Percentiles rank a stretch among this genome's conserved stretches.
phyloP scores from a whole-genome alignment of 2,329 filamentous ascomycete species.

The Furcasterigmium sp. region DNA sequence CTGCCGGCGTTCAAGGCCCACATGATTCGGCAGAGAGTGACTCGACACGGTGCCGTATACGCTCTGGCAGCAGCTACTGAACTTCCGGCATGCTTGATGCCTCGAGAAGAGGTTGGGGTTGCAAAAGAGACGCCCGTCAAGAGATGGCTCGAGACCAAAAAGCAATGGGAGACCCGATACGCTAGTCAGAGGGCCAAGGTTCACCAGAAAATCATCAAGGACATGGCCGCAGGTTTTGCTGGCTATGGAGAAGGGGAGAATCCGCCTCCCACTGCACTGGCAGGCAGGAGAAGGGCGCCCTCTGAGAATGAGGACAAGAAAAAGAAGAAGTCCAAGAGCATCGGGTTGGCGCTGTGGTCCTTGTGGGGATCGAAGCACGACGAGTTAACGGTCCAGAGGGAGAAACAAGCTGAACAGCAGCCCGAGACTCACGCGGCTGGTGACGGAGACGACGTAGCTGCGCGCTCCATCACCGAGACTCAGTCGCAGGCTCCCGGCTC shows the following conservation, averaged over 20 bases:
- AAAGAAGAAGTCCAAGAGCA: slow-evolving; percentile 59
- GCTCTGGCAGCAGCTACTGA: slow-evolving; percentile 60
- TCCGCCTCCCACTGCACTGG: slow-evolving; percentile 80
- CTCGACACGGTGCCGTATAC: slow-evolving; percentile 69
- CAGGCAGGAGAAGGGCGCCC: slow-evolving; percentile 56
- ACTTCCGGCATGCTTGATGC: slow-evolving; percentile 60
- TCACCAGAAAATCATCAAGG: slow-evolving; percentile 67
- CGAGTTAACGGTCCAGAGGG: slow-evolving; percentile 60
- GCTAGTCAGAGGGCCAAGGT: slow-evolving; percentile 63
- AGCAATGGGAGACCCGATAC: slow-evolving; percentile 69
- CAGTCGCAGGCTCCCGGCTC: slow-evolving; percentile 23
- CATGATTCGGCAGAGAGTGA: slow-evolving; percentile 89
- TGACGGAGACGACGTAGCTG: slow-evolving; percentile 33
- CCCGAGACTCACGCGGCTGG: neutral
- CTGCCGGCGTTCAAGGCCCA: slow-evolving; percentile 74
- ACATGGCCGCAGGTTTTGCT: slow-evolving; percentile 67
- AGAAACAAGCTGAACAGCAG: slow-evolving; percentile 43
- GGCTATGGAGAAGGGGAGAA: slow-evolving; percentile 65
- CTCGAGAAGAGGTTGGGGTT: slow-evolving; percentile 63
- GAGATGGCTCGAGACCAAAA: slow-evolving; percentile 77
- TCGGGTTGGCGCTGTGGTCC: slow-evolving; percentile 78
- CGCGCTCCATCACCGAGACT: slow-evolving; percentile 34
- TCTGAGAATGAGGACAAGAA: slow-evolving; percentile 35
- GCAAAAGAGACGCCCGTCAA: slow-evolving; percentile 74
- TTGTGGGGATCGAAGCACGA: slow-evolving; percentile 89